These are phyloP conservation scores for Candida quercuum DNA, from an alignment of 805 yeast species.

Conservation along the genomic window DNA sequence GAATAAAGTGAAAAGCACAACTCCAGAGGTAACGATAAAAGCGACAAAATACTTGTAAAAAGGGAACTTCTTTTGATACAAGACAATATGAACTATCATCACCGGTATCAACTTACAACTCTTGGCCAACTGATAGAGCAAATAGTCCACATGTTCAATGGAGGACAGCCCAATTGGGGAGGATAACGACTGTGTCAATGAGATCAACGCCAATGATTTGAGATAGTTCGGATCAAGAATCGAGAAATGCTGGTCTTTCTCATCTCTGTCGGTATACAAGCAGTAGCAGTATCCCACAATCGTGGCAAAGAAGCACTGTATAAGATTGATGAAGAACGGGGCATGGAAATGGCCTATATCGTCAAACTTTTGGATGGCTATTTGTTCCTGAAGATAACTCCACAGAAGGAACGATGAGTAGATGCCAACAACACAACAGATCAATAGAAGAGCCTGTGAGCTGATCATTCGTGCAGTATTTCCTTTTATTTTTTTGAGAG, in stretches of 20 bases:
- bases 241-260: conserved; percentile 7
- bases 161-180: conserved; percentile 81
- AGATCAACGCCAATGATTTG: conserved; percentile 19
- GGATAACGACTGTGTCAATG: conserved; percentile 65
- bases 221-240: conserved; percentile 11
- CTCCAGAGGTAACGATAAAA: conserved; percentile 74
- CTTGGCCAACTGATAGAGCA: conserved; percentile 81
- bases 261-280: conserved; percentile 16
- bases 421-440: conserved; percentile 51
- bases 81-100: conserved; percentile 70
- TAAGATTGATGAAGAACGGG: conserved; percentile 70
- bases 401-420: conserved; percentile 85
- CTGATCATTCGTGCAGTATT: too few species aligned
- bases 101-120: conserved; percentile 94
- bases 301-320: conserved; percentile 72
- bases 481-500: too few species aligned
- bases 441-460: conserved; percentile 10
- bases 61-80: conserved; percentile 72
- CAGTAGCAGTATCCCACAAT: conserved; percentile 62
- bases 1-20: conserved; percentile 65
- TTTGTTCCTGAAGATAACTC: conserved; percentile 89
- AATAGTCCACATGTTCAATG: conserved; percentile 75
- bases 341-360: conserved; percentile 56
- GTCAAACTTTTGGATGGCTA: conserved; percentile 73
- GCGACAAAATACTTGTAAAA: conserved; percentile 76